These are phyloP conservation scores for Penicillium waksmanii DNA, from an alignment of 495 filamentous ascomycete genomes.

Conservation along the genomic window DNA sequence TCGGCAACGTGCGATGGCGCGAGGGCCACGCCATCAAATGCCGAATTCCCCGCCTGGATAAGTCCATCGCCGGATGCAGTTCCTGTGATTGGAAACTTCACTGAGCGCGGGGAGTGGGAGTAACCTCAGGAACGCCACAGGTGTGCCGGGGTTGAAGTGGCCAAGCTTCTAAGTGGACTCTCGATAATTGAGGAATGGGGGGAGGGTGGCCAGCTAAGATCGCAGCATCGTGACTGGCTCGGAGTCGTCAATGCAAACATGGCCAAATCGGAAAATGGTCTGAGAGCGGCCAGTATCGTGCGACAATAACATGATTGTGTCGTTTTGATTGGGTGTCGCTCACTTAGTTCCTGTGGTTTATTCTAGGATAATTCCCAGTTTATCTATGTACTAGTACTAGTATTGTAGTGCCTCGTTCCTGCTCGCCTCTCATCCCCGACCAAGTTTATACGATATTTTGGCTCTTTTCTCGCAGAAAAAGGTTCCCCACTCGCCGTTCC, in stretches of 20 bases:
- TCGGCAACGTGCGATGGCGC: constrained; percentile 1
- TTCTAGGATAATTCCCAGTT: constrained; percentile 1
- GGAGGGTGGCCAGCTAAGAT: not conserved
- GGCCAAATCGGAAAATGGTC: not conserved
- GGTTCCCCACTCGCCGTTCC: constrained; percentile 3
- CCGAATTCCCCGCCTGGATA: not conserved
- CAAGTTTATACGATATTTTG: not conserved
- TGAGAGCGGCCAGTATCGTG: constrained; percentile 4
- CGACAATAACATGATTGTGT: not conserved
- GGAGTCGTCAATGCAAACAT: not conserved
- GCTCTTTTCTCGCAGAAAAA: not conserved
- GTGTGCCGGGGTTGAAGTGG: not conserved
- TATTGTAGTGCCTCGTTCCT: not conserved
- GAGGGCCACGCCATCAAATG: constrained; percentile 6
- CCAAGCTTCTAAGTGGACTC: not conserved
- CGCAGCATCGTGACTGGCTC: constrained; percentile 2
- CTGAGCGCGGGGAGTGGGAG: not conserved
- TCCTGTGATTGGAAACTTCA: not conserved
- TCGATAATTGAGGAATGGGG: not conserved
- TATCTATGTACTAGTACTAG: not conserved
- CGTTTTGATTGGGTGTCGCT: not conserved
- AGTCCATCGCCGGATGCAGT: constrained; percentile 3
- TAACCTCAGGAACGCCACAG: constrained; percentile 24
- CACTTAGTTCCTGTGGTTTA: not conserved
- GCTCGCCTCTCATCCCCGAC: not conserved